A percentile compares a stretch with the other conserved stretches of the same genome.
phyloP scores from a whole-genome alignment of 495 filamentous ascomycete genomes.

The Penicillium canescens region DNA sequence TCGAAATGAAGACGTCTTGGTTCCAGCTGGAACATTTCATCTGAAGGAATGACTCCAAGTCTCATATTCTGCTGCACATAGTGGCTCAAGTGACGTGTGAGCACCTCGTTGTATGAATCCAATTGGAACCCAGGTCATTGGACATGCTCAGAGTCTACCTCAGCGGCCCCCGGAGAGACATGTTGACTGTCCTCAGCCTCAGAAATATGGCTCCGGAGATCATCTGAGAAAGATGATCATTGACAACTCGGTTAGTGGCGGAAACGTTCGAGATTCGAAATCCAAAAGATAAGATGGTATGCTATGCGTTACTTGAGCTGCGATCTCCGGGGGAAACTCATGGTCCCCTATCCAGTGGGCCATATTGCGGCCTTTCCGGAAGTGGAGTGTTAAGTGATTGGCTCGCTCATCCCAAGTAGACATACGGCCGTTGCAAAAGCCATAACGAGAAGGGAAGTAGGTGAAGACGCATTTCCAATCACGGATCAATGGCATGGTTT shows the following conservation, averaged over 20 bases:
- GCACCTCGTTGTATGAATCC: conserved; percentile 15
- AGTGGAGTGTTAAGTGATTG: conserved; percentile 65
- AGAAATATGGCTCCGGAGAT: not conserved
- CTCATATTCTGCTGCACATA: conserved; percentile 19
- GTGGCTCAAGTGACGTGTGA: conserved; percentile 22
- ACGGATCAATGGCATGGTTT: conserved; percentile 61
- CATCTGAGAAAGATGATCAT: conserved; percentile 22
- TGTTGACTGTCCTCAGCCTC: not conserved
- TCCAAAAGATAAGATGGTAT: conserved; percentile 54
- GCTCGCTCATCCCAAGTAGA: conserved; percentile 60
- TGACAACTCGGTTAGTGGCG: conserved; percentile 14
- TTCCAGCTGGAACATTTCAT: conserved; percentile 36
- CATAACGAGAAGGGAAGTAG: conserved; percentile 62
- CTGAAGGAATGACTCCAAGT: conserved; percentile 19
- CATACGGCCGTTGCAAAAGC: conserved; percentile 61
- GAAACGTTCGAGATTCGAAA: conserved; percentile 26
- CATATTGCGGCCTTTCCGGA: conserved; percentile 63
- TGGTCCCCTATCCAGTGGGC: conserved; percentile 69
- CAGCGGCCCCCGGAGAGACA: not conserved
- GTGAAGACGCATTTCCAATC: conserved; percentile 63
- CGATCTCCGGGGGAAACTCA: conserved; percentile 63
- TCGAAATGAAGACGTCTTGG: conserved; percentile 60
- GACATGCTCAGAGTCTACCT: not conserved
- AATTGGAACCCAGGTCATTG: not conserved
- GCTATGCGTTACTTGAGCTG: conserved; percentile 61